Conservation (phyloP, 495 filamentous ascomycete species). For the Emericellopsis terricola region DNA sequence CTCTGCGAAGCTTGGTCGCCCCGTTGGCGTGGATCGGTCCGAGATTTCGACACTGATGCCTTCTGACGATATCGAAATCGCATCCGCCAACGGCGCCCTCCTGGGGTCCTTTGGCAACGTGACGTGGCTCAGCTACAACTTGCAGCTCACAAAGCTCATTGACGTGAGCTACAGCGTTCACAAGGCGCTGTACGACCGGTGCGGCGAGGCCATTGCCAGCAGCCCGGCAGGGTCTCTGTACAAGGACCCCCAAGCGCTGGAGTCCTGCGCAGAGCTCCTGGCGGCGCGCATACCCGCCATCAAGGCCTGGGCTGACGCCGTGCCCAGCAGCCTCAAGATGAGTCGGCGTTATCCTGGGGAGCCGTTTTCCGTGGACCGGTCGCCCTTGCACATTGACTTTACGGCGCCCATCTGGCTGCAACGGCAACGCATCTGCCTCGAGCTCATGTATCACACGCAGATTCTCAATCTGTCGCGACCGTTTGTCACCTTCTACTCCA, state of each 20-base stretch:
- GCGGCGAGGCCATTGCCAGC: conserved; percentile 2
- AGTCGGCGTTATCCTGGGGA: conserved; percentile 13
- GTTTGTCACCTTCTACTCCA: conserved; percentile 20
- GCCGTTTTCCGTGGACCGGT: conserved; percentile 23
- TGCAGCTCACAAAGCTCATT: conserved; percentile 21
- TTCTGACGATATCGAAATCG: conserved; percentile 12
- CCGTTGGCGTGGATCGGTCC: conserved; percentile 17
- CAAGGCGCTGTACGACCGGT: conserved; percentile 16
- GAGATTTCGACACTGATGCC: conserved; percentile 21
- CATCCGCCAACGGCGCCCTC: conserved; percentile 17
- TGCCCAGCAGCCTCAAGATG: conserved; percentile 22
- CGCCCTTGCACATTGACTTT: conserved; percentile 17
- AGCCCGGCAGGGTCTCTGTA: conserved; percentile 7
- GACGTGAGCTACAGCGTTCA: conserved; percentile 19
- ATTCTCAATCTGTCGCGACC: conserved; percentile 26
- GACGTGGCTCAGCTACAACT: conserved; percentile 22
- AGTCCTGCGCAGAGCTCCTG: conserved; percentile 7
- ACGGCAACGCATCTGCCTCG: conserved; percentile 31
- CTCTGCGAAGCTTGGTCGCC: conserved; percentile 34
- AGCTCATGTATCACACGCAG: conserved; percentile 31
- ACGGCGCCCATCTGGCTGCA: conserved; percentile 24
- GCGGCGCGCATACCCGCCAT: conserved; percentile 4
- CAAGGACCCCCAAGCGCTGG: conserved; percentile 7
- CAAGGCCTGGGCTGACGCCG: conserved; percentile 16
- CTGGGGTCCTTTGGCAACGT: conserved; percentile 18